Evolutionary conservation across 1,139 yeast genomes (phyloP), one percentile per base, ranked within the genome.

Genomic region (Geotrichum histeridarum): DNA sequence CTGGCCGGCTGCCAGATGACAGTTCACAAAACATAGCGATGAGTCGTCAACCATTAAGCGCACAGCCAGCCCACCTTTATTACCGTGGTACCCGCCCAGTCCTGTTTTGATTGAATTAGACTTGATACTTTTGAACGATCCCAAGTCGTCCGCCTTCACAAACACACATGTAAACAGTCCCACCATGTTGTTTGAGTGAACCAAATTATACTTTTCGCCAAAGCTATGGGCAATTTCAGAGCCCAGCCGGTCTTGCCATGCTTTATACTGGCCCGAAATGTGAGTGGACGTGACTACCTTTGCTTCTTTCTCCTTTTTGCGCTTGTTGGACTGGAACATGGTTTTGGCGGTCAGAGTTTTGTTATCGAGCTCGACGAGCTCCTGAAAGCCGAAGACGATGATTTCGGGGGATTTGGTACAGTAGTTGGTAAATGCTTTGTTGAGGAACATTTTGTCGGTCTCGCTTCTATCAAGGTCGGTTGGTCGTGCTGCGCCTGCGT

Each of bases 1-100:
- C 51, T 84, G 81, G 1, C 99, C 99, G 0, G 99, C 98, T 0
- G 99, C 96, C 60, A 82, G 76, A 74, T 93, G 99, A 2, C 95
- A 86, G 52, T 90, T 86, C 35, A 89, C 84, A 67, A 88, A 83
- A 66, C 95, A 86, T 57, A 87, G 75, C 0, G 87, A 77, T 1
- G 93, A 80, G 53, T 83, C 83, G 9, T 89, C 89, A 60, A 86
- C 80, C 55, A 83, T 78, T 69, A 93, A 82, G 59, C 97, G 77
- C 11, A 90, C 86, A 0, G 95, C 91, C 52, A 89, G 84, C 1
- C 93, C 96, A 35, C 99, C 99, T 69, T 93, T 93, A 66, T 93
- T 93, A 15, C 98, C 98, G 42, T 96, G 86, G 66, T 89, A 81
- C 14, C 98, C 98, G 17, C 96, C 96, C 52, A 93, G 74, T 0